Base-by-base conservation (phyloP, 2,329 filamentous ascomycete species). In the Botryotinia globosa region DNA sequence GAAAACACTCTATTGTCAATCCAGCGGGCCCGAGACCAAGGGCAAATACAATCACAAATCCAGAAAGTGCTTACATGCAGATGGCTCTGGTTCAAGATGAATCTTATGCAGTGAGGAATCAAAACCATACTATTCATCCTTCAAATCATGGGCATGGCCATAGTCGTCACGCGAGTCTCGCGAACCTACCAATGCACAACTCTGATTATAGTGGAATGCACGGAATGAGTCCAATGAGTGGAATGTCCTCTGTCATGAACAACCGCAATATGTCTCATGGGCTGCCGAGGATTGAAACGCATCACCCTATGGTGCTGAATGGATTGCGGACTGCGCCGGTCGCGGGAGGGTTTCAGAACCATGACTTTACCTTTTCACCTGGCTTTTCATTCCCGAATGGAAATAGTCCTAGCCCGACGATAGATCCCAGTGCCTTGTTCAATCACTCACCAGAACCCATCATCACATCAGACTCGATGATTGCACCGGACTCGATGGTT, bases 31-130 rank as follows among this genome's bases (percentile, higher is more conserved):
- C 95, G 89, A 88, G 96, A 76, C 96, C 95, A 34, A 87, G 96
- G 78, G 95, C 96, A 71, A 98, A 98, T 81, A 99, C 96, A 54
- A 97, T 99, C 80, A 96, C 94, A 80, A 94, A 98, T 81, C 90
- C 98, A 72, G 96, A 98, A 81, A 88, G 89, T 73, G 86, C 87
- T 71, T 89, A 91, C 58, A 88, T 97, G 81, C 92, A 91, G 77
- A 88, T 96, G 83, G n/a, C 45, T 12, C 51, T 66, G 45, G 32
- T 20, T 39, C 45, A 66, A 54, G 84, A 87, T 20, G 87, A 78
- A 79, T 69, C 37, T 75, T 80, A n/a, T 29, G 34, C 42, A 84
- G 84, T 86, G 59, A 79, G 86, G 83, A 77, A 42, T 14, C 65
- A 67, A 42, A 72, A 54, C 9, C 62, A 51, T 42, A 20, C 25